A percentile compares a stretch with the other conserved stretches of the same genome.
Conservation (phyloP, 2,329 filamentous ascomycete species). For the Fusarium caatingaense region DNA sequence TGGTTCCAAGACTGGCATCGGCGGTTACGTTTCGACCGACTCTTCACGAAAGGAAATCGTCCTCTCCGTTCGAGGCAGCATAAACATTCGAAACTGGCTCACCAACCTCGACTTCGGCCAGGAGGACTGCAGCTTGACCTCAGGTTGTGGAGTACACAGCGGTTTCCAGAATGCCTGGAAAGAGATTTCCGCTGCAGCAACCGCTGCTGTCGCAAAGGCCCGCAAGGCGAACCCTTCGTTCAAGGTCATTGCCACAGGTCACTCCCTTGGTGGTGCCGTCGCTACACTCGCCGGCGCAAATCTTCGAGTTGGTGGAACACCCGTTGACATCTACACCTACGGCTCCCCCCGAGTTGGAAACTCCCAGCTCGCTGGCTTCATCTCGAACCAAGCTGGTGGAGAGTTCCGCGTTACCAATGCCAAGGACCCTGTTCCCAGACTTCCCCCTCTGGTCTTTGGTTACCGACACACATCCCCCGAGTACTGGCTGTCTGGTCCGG, state of each 20-base stretch:
- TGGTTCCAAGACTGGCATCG: conserved; percentile 57
- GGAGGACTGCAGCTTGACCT: conserved; percentile 46
- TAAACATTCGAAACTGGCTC: conserved; percentile 70
- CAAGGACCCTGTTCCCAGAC: conserved; percentile 74
- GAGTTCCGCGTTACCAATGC: conserved; percentile 75
- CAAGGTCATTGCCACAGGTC: conserved; percentile 70
- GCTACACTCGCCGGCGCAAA: conserved; percentile 69
- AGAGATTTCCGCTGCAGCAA: conserved; percentile 59
- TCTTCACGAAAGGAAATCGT: conserved; percentile 64
- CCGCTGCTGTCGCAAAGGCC: conserved; percentile 59
- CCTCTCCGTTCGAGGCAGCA: conserved; percentile 69
- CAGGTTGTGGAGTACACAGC: conserved; percentile 63
- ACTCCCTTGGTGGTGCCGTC: conserved; percentile 75
- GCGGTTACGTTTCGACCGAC: conserved; percentile 65
- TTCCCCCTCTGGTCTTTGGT: conserved; percentile 70
- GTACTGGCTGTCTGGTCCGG: conserved; percentile 67
- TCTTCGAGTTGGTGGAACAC: conserved; percentile 61
- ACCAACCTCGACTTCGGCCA: conserved; percentile 59
- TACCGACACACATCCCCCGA: conserved; percentile 77
- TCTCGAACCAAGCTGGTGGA: conserved; percentile 63
- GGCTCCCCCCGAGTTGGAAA: conserved; percentile 76
- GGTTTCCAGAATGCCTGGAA: conserved; percentile 71
- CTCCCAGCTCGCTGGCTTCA: conserved; percentile 62
- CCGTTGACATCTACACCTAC: conserved; percentile 71
- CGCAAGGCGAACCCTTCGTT: conserved; percentile 61